These are phyloP conservation scores for Syzygium aqueum DNA, from an alignment of 345 rosid genomes.

Conservation along the genomic window DNA sequence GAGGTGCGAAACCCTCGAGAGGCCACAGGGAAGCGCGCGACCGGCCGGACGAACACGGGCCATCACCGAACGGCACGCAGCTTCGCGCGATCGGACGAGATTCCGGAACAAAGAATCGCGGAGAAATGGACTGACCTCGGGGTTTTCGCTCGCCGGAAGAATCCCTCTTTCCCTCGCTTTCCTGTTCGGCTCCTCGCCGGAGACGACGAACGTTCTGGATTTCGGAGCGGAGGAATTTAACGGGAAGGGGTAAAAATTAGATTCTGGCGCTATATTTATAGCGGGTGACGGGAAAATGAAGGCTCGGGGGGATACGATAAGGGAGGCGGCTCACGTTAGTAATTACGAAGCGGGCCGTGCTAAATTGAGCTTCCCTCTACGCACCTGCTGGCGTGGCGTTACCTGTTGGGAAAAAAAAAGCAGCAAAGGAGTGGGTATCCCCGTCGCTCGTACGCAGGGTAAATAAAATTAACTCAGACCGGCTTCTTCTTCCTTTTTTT, in stretches of 20 bases:
- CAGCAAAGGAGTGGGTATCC: too few relatives aligned
- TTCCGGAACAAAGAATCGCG: not conserved
- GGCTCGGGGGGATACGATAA: not conserved
- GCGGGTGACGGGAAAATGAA: not conserved
- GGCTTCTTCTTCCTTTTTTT: too few relatives aligned
- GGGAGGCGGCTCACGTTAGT: not conserved
- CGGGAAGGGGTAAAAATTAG: fast-evolving
- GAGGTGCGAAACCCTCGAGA: not conserved
- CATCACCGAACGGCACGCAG: not conserved
- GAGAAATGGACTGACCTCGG: not conserved
- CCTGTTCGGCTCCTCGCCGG: not conserved
- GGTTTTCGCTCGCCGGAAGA: not conserved
- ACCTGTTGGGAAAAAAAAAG: not conserved
- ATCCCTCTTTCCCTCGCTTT: not conserved
- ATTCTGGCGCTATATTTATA: not conserved
- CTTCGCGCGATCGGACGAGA: not conserved
- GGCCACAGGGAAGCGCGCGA: not conserved
- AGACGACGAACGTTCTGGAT: not conserved
- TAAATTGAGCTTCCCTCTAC: not conserved
- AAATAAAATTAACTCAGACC: too few relatives aligned
- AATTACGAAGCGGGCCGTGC: not conserved
- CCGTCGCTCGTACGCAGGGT: too few relatives aligned
- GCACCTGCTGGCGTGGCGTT: not conserved
- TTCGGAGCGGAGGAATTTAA: not conserved
- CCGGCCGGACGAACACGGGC: not conserved